These are phyloP conservation scores for Moricandia moricandioides DNA, from an alignment of 345 rosid species.

Conservation along the genomic window DNA sequence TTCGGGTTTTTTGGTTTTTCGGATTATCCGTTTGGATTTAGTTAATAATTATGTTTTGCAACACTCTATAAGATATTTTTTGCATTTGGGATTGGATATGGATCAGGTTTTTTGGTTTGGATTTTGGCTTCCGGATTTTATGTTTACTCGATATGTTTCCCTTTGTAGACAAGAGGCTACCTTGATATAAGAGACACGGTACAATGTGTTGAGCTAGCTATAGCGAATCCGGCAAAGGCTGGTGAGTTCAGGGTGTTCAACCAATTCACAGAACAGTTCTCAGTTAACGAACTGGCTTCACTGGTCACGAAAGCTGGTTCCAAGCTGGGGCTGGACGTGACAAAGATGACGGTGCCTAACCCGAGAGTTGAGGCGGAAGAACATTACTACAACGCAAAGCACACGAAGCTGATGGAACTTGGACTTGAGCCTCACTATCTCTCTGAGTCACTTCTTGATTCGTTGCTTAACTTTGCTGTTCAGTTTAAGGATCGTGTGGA, in stretches of 20 bases:
- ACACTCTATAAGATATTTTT: not conserved
- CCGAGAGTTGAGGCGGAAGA: constrained; percentile 99
- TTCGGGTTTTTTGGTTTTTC: no score
- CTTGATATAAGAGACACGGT: constrained; percentile 97
- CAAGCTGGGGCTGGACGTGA: constrained; percentile 80
- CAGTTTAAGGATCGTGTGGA: constrained; percentile 83
- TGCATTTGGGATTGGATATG: not conserved
- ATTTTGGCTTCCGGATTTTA: not conserved
- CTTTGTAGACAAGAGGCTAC: constrained; percentile 89
- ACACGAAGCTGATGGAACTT: constrained; percentile 87
- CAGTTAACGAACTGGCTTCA: constrained; percentile 63
- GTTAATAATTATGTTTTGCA: not conserved
- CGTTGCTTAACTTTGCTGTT: constrained; percentile 80
- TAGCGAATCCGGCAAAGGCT: constrained; percentile 78
- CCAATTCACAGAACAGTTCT: not conserved
- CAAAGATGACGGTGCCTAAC: constrained; percentile 73
- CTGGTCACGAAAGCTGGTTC: constrained; percentile 82
- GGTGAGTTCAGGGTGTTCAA: constrained; percentile 79
- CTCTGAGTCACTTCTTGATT: constrained; percentile 87
- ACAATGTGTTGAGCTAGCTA: constrained; percentile 90
- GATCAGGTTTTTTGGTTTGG: not conserved
- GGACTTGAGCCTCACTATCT: constrained; percentile 91
- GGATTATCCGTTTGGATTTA: no score
- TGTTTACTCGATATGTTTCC: not conserved
- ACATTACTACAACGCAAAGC: constrained; percentile 97